These are phyloP conservation scores for Cucurbitaria berberidis DNA, from an alignment of 2,329 filamentous ascomycete species.

Conservation along the genomic window DNA sequence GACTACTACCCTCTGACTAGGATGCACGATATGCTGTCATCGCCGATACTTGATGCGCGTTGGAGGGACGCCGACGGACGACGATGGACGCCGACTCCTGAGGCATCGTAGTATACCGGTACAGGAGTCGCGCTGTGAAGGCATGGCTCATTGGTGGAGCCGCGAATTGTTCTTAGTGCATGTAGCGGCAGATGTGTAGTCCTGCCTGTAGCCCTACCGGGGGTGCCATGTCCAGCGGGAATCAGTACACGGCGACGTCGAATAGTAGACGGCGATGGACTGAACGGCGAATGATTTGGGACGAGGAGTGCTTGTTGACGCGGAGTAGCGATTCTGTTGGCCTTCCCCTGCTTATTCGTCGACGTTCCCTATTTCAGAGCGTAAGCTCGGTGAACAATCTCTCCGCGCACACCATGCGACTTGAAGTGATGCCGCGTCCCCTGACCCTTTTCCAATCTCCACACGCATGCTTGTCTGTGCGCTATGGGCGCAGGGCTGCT, in stretches of 20 bases:
- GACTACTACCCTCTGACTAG: slow-evolving; percentile 20
- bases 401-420: slow-evolving; percentile 32
- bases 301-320: slow-evolving; percentile 11
- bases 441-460: slow-evolving; percentile 40
- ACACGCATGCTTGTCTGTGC: slow-evolving; percentile 34
- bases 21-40: slow-evolving; percentile 29
- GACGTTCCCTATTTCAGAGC: slow-evolving; percentile 26
- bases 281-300: slow-evolving; percentile 6
- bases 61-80: slow-evolving; percentile 2
- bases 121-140: slow-evolving; percentile 2
- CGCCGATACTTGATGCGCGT: slow-evolving; percentile 10
- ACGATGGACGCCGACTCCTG: slow-evolving; percentile 6
- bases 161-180: slow-evolving; percentile 23
- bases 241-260: slow-evolving; percentile 9
- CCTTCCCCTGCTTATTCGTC: slow-evolving; percentile 30
- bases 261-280: slow-evolving; percentile 15
- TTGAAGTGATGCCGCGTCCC: slow-evolving; percentile 30
- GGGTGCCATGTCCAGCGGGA: slow-evolving; percentile 2
- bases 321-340: slow-evolving; percentile 9
- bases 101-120: slow-evolving; percentile 5
- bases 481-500: slow-evolving; percentile 31
- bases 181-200: slow-evolving; percentile 28
- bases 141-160: slow-evolving; percentile 23
- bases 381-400: slow-evolving; percentile 45
- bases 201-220: slow-evolving; percentile 17